phyloP scores from a whole-genome alignment of 148 eudicot species.

The Rhododendron vialii region DNA sequence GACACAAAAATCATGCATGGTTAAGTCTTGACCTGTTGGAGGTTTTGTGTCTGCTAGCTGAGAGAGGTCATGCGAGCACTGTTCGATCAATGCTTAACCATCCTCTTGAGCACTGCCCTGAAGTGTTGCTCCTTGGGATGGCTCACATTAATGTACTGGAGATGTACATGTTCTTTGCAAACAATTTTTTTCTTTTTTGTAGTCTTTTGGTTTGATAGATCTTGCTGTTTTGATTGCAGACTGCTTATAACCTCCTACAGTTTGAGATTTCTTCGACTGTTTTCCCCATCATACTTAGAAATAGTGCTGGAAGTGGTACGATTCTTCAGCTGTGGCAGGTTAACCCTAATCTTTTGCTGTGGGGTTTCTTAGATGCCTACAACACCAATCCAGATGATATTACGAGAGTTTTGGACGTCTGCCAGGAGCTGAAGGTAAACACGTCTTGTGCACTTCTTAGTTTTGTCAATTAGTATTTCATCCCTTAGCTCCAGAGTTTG shows the following conservation, averaged over 20 bases:
- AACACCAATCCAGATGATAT: slow-evolving; percentile 45
- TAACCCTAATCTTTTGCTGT: slow-evolving; percentile 53
- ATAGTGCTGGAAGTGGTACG: slow-evolving; percentile 37
- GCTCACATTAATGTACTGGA: slow-evolving; percentile 71
- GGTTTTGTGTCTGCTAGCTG: slow-evolving; percentile 82
- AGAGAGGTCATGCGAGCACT: slow-evolving; percentile 71
- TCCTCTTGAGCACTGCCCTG: slow-evolving; percentile 83
- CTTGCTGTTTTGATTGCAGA: slow-evolving; percentile 35
- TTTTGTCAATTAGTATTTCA: not conserved
- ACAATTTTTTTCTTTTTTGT: not conserved
- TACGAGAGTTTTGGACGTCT: slow-evolving; percentile 54
- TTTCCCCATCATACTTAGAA: slow-evolving; percentile 48
- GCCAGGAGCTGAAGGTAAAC: slow-evolving; percentile 78
- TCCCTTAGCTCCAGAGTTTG: not conserved
- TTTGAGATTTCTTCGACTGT: slow-evolving; percentile 60
- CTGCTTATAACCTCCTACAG: slow-evolving; percentile 81
- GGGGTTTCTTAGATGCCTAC: slow-evolving; percentile 59
- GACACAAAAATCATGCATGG: slow-evolving; percentile 78
- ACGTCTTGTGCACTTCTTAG: not conserved
- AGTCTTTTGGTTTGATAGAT: slow-evolving; percentile 9
- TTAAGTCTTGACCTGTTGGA: slow-evolving; percentile 79
- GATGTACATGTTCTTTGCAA: not conserved
- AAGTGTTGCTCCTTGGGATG: slow-evolving; percentile 82
- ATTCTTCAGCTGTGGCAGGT: slow-evolving; percentile 70
- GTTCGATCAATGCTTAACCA: slow-evolving; percentile 66